Conservation (phyloP, 345 rosid species). For the Physaria fendleri region DNA sequence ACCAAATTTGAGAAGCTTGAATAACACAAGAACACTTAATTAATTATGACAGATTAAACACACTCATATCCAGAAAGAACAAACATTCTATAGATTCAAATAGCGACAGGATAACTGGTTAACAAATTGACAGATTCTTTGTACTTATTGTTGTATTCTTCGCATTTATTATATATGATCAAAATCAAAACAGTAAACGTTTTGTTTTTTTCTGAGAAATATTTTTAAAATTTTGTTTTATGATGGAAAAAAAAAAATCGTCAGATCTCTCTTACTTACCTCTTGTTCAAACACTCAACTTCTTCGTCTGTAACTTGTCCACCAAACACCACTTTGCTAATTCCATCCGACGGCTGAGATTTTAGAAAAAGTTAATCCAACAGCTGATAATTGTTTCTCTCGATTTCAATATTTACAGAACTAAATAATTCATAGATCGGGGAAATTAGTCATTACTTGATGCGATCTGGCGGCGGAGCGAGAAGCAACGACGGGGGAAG, state of each 20-base stretch:
- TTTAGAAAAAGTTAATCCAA: constrained; percentile 51
- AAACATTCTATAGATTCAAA: constrained; percentile 16
- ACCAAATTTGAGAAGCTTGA: background rate
- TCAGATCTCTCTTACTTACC: constrained; percentile 68
- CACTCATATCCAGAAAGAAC: background rate
- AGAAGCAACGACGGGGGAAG: constrained; percentile 33
- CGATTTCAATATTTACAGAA: background rate
- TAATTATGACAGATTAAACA: constrained; percentile 3
- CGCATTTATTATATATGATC: constrained; percentile 9
- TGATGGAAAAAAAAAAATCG: background rate
- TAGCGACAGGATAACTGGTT: constrained; percentile 7
- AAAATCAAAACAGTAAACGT: too few species aligned
- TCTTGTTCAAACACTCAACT: constrained; percentile 70
- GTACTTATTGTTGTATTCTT: background rate
- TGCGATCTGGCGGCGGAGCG: constrained; percentile 51
- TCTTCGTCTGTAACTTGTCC: constrained; percentile 99
- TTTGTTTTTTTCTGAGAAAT: background rate
- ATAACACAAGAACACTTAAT: background rate
- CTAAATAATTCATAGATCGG: background rate
- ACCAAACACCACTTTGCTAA: constrained; percentile 91
- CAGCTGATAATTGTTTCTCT: constrained; percentile 38
- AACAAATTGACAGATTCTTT: constrained; percentile 3
- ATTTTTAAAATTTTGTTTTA: background rate
- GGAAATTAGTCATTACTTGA: constrained; percentile 37
- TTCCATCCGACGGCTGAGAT: constrained; percentile 55